Conservation (phyloP, 1,284 basidiomycete species). For the Boletus sp. region DNA sequence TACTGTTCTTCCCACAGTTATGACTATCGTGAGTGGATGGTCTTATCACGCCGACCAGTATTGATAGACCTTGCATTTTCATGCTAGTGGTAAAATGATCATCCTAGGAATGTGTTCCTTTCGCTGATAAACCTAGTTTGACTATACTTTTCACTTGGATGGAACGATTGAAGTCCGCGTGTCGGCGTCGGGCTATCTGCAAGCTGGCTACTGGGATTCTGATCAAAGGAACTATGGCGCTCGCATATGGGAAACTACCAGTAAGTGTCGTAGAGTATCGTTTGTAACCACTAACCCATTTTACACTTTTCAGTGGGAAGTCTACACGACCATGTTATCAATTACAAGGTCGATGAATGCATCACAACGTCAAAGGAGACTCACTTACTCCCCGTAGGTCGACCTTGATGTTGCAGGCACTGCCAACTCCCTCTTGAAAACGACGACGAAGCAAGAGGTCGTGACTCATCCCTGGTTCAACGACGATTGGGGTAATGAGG, state of each 20-base stretch:
- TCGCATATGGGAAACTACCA: conserved; percentile 51
- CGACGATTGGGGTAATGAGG: conserved; percentile 56
- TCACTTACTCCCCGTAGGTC: conserved; percentile 28
- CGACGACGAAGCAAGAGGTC: conserved; percentile 46
- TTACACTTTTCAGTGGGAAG: conserved; percentile 47
- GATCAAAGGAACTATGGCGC: conserved; percentile 52
- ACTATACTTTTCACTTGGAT: conserved; percentile 64
- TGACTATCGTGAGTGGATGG: conserved; percentile 45
- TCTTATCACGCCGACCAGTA: background rate
- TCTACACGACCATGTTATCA: conserved; percentile 68
- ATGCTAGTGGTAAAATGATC: conserved; percentile 35
- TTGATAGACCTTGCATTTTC: conserved; percentile 2
- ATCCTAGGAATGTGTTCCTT: background rate
- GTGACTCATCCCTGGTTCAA: conserved; percentile 53
- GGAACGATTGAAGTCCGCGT: conserved; percentile 63
- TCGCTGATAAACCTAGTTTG: conserved; percentile 41
- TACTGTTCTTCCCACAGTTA: conserved; percentile 36
- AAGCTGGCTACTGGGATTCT: conserved; percentile 55
- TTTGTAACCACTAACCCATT: background rate
- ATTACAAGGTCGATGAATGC: conserved; percentile 44
- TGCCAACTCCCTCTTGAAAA: conserved; percentile 55
- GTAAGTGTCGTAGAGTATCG: conserved; percentile 29
- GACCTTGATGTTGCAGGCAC: conserved; percentile 60
- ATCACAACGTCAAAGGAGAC: background rate
- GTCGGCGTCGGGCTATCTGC: conserved; percentile 66